These are phyloP conservation scores for Tuber melanosporum DNA, from an alignment of 495 filamentous ascomycete genomes.

Conservation along the genomic window DNA sequence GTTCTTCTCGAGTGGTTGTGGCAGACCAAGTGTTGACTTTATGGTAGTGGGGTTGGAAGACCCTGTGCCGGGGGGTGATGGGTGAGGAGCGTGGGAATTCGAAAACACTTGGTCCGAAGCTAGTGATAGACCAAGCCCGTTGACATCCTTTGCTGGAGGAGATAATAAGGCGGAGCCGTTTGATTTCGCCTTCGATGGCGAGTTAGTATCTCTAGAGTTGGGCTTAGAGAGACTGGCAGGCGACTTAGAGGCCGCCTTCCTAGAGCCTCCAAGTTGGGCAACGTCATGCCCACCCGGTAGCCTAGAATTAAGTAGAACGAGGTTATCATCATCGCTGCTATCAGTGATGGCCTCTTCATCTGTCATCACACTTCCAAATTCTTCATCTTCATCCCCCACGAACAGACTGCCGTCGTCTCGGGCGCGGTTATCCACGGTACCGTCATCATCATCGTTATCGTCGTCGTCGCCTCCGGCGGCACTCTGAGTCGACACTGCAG, in stretches of 20 bases:
- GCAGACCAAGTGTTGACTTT: constrained; percentile 17
- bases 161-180: constrained; percentile 26
- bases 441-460: not conserved
- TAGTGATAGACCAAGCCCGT: constrained; percentile 22
- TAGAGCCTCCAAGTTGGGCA: constrained; percentile 12
- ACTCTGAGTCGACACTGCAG: constrained; percentile 10
- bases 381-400: constrained; percentile 31
- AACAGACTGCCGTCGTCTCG: constrained; percentile 9
- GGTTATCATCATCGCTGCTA: constrained; percentile 39
- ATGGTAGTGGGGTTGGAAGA: constrained; percentile 8
- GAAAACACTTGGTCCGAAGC: constrained; percentile 27
- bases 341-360: constrained; percentile 36
- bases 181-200: constrained; percentile 26
- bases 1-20: constrained; percentile 20
- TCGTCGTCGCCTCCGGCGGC: not conserved
- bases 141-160: constrained; percentile 18
- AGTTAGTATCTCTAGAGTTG: constrained; percentile 25
- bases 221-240: constrained; percentile 18
- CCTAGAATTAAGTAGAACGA: constrained; percentile 37
- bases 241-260: constrained; percentile 22
- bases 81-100: constrained; percentile 19
- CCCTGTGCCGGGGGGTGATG: constrained; percentile 26
- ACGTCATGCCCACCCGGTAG: constrained; percentile 31
- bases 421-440: not conserved
- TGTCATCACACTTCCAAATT: constrained; percentile 26